Percentiles rank a stretch among this genome's conserved stretches.
Conservation (phyloP, 768 basidiomycete species). For the Tulasnella sp. region DNA sequence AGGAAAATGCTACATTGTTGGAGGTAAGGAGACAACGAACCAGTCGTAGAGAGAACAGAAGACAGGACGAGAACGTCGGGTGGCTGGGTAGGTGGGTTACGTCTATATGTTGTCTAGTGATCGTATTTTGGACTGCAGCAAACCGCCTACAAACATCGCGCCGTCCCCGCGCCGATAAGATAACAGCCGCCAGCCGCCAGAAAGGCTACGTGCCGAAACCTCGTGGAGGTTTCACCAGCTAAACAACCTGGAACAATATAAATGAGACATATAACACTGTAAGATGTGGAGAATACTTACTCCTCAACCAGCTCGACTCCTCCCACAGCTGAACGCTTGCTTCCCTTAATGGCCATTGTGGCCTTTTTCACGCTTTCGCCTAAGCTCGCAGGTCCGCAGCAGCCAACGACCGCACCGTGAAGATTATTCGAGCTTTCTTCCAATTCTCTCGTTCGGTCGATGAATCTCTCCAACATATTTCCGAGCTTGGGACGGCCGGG, state of each 20-base stretch:
- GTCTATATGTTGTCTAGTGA: background rate
- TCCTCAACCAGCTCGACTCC: constrained; percentile 35
- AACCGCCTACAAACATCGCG: background rate
- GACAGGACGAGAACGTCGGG: background rate
- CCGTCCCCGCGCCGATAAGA: background rate
- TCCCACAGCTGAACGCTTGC: constrained; percentile 28
- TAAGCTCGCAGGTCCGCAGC: constrained; percentile 31
- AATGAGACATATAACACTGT: background rate
- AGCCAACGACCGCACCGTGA: constrained; percentile 33
- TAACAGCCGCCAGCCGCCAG: background rate
- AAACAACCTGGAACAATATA: background rate
- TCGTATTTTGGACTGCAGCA: background rate
- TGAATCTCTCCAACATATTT: constrained; percentile 11
- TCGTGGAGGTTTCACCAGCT: background rate
- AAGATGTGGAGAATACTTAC: background rate
- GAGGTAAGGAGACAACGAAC: background rate
- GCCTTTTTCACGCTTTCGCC: constrained; percentile 28
- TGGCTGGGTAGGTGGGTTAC: constrained; percentile 1
- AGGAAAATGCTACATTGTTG: background rate
- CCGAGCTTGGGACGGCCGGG: constrained; percentile 25
- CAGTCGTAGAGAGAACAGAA: background rate
- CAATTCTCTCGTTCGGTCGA: constrained; percentile 6
- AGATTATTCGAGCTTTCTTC: background rate
- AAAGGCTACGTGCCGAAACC: background rate
- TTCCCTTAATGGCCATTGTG: background rate